Percentiles rank a stretch among this genome's conserved stretches.
Conservation (phyloP, 1,284 basidiomycete species). For the Tilletia horrida region DNA sequence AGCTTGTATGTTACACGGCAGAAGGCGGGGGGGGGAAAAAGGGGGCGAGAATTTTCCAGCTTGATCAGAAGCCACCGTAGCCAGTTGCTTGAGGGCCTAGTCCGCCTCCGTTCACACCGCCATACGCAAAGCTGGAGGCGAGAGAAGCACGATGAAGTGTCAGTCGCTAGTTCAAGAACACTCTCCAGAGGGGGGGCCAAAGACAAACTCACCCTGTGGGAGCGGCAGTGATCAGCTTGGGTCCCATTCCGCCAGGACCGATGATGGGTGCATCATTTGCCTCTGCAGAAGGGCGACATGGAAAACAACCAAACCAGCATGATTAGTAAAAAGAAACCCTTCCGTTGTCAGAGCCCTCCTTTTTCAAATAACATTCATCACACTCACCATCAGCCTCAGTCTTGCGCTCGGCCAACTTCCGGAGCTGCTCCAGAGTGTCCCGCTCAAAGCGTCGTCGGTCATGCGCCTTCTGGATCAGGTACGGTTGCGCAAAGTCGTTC, state of each 20-base stretch:
- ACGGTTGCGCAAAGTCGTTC: conserved; percentile 95
- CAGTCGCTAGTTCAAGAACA: neutral
- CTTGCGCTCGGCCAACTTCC: conserved; percentile 35
- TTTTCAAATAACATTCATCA: neutral
- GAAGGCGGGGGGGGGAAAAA: too few relatives aligned
- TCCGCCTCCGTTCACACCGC: conserved; percentile 13
- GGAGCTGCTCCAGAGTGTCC: conserved; percentile 40
- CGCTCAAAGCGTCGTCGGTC: conserved; percentile 54
- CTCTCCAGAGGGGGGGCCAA: neutral
- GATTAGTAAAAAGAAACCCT: too few relatives aligned
- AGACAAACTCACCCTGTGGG: conserved; percentile 23
- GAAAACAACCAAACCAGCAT: too few relatives aligned
- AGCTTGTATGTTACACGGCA: too few relatives aligned
- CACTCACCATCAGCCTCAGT: conserved; percentile 51
- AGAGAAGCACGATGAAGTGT: neutral
- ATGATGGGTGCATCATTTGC: conserved; percentile 58
- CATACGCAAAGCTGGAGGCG: conserved; percentile 4
- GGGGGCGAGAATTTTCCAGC: too few relatives aligned
- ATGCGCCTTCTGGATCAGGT: conserved; percentile 74
- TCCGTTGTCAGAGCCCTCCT: too few relatives aligned
- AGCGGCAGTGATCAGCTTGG: conserved; percentile 39
- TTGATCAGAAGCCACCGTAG: neutral
- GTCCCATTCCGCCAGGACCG: conserved; percentile 32
- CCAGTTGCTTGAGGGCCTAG: conserved; percentile 9
- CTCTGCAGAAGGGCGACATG: too few relatives aligned